Evolutionary conservation across 371 early-diverging fungal species (phyloP), one percentile per base, ranked within the genome.

Genomic region (Apophysomyces elegans): DNA sequence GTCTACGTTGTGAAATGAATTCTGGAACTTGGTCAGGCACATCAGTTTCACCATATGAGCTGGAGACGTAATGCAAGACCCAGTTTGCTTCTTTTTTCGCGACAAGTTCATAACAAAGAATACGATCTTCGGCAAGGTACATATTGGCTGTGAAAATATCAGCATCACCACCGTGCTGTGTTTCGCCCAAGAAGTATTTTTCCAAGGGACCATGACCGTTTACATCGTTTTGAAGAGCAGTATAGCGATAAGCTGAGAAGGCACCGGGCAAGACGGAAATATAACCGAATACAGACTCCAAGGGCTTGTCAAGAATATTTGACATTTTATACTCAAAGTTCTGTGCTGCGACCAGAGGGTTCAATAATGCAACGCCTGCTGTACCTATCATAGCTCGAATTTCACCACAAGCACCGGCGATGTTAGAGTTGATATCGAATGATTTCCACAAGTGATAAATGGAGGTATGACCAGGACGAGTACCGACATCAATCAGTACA

Each of bases 321-420:
- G 93, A 92, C 90, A 97, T 95, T 70, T 96, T 96, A 86, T 95
- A 96, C 76, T 91, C 96, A 81, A 97, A 97, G 78, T 96, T 95
- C 70, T 97, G 97, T 0, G 95, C 88, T 1, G 96, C 97, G 0
- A 96, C 92, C 64, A 97, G 73, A 7, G 96, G 95, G 67, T 95
- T 95, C 57, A 91, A 59, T 21, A 94, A 62, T 37, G 89, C 87
- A 41, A 73, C 69, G 68, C 86, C 89, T 61, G 76, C 89, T 60
- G 78, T 79, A 54, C 94, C 94, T 16, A 90, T 80, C 80, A 97
- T 93, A 37, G 95, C 94, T 64, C 91, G 86, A 66, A 97, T 97
- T 77, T 97, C 98, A 65, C 98, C 98, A 74, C 98, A 97, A 14
- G 97, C 97, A 26, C 98, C 98, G 41, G 90, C 98, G 56, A 93